Percentiles rank a stretch among this genome's conserved stretches.
phyloP scores from a whole-genome alignment of 2,329 filamentous ascomycete species.

The Chaetomiaceae sp. region DNA sequence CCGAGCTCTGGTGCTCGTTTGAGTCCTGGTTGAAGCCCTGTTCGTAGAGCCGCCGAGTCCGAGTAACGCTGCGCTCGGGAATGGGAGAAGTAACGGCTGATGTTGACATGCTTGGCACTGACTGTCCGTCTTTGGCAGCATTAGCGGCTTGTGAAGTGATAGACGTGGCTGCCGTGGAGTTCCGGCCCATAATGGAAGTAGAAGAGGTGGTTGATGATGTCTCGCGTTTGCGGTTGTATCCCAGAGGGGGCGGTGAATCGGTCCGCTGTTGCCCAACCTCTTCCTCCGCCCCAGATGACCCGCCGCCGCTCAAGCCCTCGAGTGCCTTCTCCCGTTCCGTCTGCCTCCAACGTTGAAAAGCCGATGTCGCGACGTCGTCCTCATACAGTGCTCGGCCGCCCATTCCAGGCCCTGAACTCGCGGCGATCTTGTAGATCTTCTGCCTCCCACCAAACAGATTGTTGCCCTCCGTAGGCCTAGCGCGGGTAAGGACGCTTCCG shows the following conservation, averaged over 20 bases:
- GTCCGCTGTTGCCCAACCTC: conserved; percentile 42
- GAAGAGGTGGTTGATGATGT: conserved; percentile 83
- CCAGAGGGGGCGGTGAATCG: conserved; percentile 54
- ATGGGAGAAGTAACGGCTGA: conserved; percentile 38
- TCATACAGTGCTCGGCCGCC: conserved; percentile 72
- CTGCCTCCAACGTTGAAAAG: conserved; percentile 73
- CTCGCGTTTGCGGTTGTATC: conserved; percentile 71
- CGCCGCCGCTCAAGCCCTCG: conserved; percentile 38
- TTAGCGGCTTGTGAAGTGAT: conserved; percentile 66
- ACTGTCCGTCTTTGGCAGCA: conserved; percentile 49
- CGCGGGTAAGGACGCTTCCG: conserved; percentile 73
- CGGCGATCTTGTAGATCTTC: conserved; percentile 85
- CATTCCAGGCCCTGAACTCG: conserved; percentile 45
- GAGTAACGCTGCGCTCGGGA: conserved; percentile 62
- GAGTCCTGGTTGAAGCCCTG: conserved; percentile 74
- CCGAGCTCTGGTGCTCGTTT: conserved; percentile 73
- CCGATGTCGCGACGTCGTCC: conserved; percentile 75
- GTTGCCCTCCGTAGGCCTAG: conserved; percentile 83
- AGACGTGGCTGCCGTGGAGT: conserved; percentile 85
- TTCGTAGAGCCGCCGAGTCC: conserved; percentile 75
- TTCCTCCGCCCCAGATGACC: conserved; percentile 34
- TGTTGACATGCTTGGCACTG: conserved; percentile 36
- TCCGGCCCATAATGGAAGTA: conserved; percentile 60
- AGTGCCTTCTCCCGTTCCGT: conserved; percentile 50
- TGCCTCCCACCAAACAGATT: conserved; percentile 91